Evolutionary conservation across 371 early-diverging fungal genomes (phyloP), one percentile per base, ranked within the genome.

Genomic region (Neoconidiobolus thromboides): DNA sequence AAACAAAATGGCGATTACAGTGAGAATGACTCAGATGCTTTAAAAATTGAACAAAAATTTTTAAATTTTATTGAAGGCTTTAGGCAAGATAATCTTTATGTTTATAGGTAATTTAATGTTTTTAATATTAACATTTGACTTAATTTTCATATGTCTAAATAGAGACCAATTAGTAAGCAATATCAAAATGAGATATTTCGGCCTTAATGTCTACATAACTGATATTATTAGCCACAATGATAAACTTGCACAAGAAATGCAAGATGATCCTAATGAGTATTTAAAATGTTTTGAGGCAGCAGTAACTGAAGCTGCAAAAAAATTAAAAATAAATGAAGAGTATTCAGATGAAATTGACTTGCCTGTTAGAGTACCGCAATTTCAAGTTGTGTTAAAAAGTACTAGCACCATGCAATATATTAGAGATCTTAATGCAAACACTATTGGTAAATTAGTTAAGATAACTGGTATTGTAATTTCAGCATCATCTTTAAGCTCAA

Each of bases 391-490:
- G 64, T 70, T 96, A 26, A 76, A 81, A 53, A 91, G 93, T 38
- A 78, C 73, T 63, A 84, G 87, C 55, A 89, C 87, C 69, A 80
- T 89, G 43, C 73, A 85, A 48, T 85, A 86, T 61, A 80, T 94
- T 55, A 80, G 93, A 60, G 84, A 87, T 57, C 77, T 95, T 46
- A 87, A 86, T 63, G 80, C 97, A 52, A 73, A 79, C 53, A 81
- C 86, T 61, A 89, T 96, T 62, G 91, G 93, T 52, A 94, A 91
- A 67, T 79, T 99, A 40, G 89, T 98, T 55, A 85, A 91, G 43
- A 80, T 99, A 52, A 81, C 92, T 12, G 99, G 99, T 51, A 98
- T 99, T 61, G 86, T 99, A 44, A 94, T 98, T 64, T 88, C 91
- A 3, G 93, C 96, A 1, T 89, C 92, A 2, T 83, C 91, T n/a